Base-by-base conservation (phyloP, 2,329 filamentous ascomycete genomes). In the Rosellinia necatrix region DNA sequence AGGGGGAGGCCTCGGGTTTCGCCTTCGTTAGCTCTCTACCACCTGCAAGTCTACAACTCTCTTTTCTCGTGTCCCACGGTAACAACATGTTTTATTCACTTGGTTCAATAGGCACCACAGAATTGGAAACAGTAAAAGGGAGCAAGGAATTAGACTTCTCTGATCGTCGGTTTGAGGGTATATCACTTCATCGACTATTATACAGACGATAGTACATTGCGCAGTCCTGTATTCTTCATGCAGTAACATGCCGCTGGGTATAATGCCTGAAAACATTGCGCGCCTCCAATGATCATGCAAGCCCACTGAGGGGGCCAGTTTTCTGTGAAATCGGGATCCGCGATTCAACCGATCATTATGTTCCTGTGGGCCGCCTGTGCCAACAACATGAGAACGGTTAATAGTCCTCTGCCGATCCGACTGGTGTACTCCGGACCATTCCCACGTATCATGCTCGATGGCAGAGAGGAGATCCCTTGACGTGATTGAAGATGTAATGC, bases 131-230 rank as follows among this genome's bases (percentile, higher is more conserved):
- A n/a, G n/a, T n/a, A n/a, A n/a, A n/a, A n/a, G n/a, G n/a, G n/a
- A n/a, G n/a, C n/a, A n/a, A 37, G 7, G 27, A 30, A 30, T 30
- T 17, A 37, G 34, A 37, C 13, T 4, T 15, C 3, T 44, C 47
- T 22, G 12, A 21, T 35, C 29, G 6, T 43, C 35, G 22, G 12
- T 49, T 25, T 43, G 12, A 24, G 15, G 51, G 47, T 51, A 51
- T 43, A 55, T 44, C 25, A 42, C 13, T 51, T 38, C 38, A 24
- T 49, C 37, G 29, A 42, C 25, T 56, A 49, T 56, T 41, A 50
- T 59, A 56, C 57, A 59, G 43, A 46, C 19, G 19, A 24, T 53
- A 24, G 53, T 59, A 59, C 57, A 59, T 47, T 41, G 53, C 46
- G 44, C 22, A 4, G 8, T 34, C 35, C 49, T 50, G 44, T 19